Evolutionary conservation across 192 early-diverging fungal genomes (phyloP).

Genomic region (Blastocladiella britannica): DNA sequence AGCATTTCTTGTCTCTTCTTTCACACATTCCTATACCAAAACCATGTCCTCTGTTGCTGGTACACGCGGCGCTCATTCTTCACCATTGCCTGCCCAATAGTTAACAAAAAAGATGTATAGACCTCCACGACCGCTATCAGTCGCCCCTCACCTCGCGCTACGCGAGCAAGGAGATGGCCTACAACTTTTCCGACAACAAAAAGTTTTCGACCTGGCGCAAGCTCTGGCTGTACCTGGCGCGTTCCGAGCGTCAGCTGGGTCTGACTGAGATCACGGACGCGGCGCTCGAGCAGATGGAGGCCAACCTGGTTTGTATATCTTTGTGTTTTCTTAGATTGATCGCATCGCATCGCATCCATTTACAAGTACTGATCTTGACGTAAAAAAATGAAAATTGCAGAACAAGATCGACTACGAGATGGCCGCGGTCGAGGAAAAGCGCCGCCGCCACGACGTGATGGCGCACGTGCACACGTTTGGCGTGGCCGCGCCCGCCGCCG

Average conservation of each 20-base stretch:
- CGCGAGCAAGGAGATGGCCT: conserved; percentile 88
- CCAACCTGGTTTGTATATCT: conserved; percentile 31
- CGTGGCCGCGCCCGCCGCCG: conserved; percentile 59
- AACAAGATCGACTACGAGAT: conserved; percentile 73
- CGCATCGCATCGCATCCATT: too few species aligned
- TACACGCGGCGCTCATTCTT: too few species aligned
- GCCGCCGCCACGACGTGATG: conserved; percentile 94
- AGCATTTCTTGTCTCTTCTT: too few species aligned
- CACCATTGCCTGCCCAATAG: too few species aligned
- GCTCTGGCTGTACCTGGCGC: conserved; percentile 85
- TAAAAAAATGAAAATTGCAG: too few species aligned
- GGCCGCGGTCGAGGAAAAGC: conserved; percentile 78
- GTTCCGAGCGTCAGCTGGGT: conserved; percentile 78
- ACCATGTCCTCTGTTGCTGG: too few species aligned
- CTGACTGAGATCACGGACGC: conserved; percentile 67
- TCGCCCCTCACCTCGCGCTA: conserved; percentile 94
- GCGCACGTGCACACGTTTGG: conserved; percentile 98
- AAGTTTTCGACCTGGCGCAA: conserved; percentile 87
- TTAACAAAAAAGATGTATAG: too few species aligned
- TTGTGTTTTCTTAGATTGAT: not conserved
- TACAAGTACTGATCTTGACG: too few species aligned
- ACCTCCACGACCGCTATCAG: conserved; percentile 67
- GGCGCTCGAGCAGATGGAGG: conserved; percentile 73
- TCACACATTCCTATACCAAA: too few species aligned
- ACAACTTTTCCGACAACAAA: conserved; percentile 90